Percentiles rank a stretch among this genome's conserved stretches.
Evolutionary conservation across 257 asterid species (phyloP).

Genomic region (Jacaranda mimosifolia): DNA sequence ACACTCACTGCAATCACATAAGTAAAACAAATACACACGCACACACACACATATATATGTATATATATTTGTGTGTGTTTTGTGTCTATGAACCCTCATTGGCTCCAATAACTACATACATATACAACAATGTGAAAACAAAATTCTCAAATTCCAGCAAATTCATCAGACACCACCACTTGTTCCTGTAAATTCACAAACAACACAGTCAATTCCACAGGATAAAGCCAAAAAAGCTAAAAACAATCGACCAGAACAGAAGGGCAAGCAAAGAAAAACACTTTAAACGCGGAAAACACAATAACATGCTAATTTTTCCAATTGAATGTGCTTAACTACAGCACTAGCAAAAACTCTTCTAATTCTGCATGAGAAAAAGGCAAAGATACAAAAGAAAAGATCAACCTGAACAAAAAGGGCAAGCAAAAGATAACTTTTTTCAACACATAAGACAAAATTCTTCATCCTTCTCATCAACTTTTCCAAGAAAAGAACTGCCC

Average conservation of each 20-base stretch:
- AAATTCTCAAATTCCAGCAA: slow-evolving; percentile 20
- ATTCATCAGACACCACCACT: not conserved
- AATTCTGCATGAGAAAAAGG: not conserved
- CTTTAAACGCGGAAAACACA: not conserved
- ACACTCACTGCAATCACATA: not conserved
- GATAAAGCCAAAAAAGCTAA: not conserved
- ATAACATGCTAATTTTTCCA: not conserved
- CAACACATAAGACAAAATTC: not conserved
- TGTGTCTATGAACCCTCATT: not conserved
- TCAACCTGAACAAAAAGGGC: slow-evolving; percentile 13
- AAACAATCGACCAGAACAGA: slow-evolving; percentile 11
- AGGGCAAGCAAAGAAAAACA: slow-evolving; percentile 28
- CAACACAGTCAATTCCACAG: not conserved
- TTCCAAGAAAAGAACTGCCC: slow-evolving; percentile 6
- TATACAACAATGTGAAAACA: slow-evolving; percentile 25
- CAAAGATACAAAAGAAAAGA: slow-evolving; percentile 13
- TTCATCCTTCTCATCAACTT: not conserved
- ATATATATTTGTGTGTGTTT: not conserved
- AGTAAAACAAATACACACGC: slow-evolving; percentile 19
- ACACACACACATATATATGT: not conserved
- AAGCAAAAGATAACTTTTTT: slow-evolving; percentile 17
- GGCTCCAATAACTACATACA: not conserved
- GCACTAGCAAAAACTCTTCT: slow-evolving; percentile 10
- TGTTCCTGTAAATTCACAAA: slow-evolving; percentile 12
- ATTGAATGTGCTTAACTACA: slow-evolving; percentile 12